These are phyloP conservation scores for Amphirosellinia nigrospora DNA, from an alignment of 495 filamentous ascomycete species.

Conservation along the genomic window DNA sequence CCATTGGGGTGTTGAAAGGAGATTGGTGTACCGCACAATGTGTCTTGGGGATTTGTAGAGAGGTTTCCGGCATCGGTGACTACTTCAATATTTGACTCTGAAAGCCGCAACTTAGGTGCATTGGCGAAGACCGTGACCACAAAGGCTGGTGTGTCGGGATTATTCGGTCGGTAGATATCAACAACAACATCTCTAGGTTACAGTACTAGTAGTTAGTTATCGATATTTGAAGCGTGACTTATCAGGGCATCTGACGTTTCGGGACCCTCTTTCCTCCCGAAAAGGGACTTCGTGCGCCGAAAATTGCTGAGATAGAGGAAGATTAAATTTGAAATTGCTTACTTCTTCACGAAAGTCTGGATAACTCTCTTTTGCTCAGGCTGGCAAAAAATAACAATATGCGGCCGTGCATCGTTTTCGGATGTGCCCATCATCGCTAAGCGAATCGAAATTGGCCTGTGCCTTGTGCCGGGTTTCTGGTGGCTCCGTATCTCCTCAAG, in stretches of 20 bases:
- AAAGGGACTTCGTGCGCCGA: too few relatives aligned
- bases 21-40: neutral
- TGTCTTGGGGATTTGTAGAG: neutral
- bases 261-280: too few relatives aligned
- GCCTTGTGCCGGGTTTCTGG: neutral
- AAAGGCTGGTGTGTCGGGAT: neutral
- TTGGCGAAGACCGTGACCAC: neutral
- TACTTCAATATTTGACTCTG: neutral
- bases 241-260: too few relatives aligned
- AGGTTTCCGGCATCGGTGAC: neutral
- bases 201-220: too few relatives aligned
- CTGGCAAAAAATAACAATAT: neutral
- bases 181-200: neutral
- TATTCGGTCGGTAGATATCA: neutral
- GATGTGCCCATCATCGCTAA: neutral
- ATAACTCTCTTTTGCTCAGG: neutral
- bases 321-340: too few relatives aligned
- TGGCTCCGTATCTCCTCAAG: neutral
- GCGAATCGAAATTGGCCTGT: neutral
- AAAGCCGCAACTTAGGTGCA: neutral
- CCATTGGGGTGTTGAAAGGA: neutral
- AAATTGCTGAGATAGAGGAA: too few relatives aligned
- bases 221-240: too few relatives aligned
- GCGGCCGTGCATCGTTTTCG: neutral
- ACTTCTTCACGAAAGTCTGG: neutral